Percentiles rank a stretch among this genome's conserved stretches.
These are phyloP conservation scores for Alectoria sarmentosa DNA, from an alignment of 495 filamentous ascomycete genomes.

Conservation along the genomic window DNA sequence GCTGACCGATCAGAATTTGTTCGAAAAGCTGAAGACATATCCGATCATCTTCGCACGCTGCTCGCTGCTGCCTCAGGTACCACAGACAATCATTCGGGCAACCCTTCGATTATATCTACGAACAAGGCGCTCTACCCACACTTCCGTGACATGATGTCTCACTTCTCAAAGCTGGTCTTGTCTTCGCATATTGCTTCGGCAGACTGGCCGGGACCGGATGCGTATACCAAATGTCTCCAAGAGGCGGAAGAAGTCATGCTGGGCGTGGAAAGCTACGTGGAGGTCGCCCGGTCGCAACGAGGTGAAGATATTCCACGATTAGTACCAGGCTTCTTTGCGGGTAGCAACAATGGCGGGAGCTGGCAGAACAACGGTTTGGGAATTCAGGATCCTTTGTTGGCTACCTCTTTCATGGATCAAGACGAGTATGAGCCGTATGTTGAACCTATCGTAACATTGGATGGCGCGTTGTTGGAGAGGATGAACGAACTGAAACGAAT, in stretches of 20 bases:
- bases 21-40: constrained; percentile 87
- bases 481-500: constrained; percentile 78
- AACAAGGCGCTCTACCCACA: constrained; percentile 96
- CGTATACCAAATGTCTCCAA: constrained; percentile 84
- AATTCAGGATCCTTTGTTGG: constrained; percentile 56
- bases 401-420: constrained; percentile 75
- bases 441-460: constrained; percentile 69
- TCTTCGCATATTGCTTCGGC: constrained; percentile 97
- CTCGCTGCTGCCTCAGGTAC: constrained; percentile 91
- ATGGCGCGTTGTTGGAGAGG: constrained; percentile 67
- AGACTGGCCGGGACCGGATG: constrained; percentile 81
- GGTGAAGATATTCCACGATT: constrained; percentile 85
- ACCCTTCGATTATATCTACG: constrained; percentile 96
- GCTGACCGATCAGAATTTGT: constrained; percentile 86
- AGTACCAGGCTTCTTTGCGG: constrained; percentile 83
- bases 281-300: constrained; percentile 85
- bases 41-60: constrained; percentile 89
- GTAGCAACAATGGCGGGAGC: constrained; percentile 72
- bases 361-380: constrained; percentile 89
- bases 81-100: constrained; percentile 96
- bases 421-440: constrained; percentile 59
- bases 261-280: constrained; percentile 91
- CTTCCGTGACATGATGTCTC: constrained; percentile 99
- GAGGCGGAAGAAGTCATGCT: constrained; percentile 93
- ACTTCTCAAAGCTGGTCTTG: constrained; percentile 94